Evolutionary conservation across 2,329 filamentous ascomycete genomes (phyloP).

Genomic region (Aureobasidium uvarum): DNA sequence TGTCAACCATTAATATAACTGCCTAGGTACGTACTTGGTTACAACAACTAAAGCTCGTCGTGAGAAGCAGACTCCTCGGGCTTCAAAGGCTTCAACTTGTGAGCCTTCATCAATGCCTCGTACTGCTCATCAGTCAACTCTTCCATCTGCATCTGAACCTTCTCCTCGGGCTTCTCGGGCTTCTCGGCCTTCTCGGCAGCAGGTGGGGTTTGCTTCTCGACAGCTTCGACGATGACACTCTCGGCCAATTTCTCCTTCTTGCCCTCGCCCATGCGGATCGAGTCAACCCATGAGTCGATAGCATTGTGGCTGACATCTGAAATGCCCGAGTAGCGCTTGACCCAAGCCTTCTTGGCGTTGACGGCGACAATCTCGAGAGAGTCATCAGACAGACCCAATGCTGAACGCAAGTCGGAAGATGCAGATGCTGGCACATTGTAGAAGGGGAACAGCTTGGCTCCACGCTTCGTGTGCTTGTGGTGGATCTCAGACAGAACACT

Average conservation of each 20-base stretch:
- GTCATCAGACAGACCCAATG: conserved; percentile 59
- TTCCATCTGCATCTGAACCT: conserved; percentile 37
- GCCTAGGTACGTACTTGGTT: neutral
- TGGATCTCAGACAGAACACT: conserved; percentile 68
- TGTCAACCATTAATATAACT: neutral
- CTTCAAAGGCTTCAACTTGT: conserved; percentile 5
- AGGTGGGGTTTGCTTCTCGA: conserved; percentile 3
- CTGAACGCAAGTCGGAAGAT: conserved; percentile 51
- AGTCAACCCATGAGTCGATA: conserved; percentile 84
- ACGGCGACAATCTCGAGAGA: conserved; percentile 73
- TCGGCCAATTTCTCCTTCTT: conserved; percentile 69
- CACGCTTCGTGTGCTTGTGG: conserved; percentile 67
- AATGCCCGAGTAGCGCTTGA: conserved; percentile 65
- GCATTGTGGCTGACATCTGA: conserved; percentile 54
- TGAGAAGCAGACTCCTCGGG: conserved; percentile 31
- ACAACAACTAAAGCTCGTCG: conserved; percentile 34
- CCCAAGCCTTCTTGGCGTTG: conserved; percentile 85
- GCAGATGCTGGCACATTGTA: conserved; percentile 65
- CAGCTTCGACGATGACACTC: conserved; percentile 38
- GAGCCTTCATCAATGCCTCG: conserved; percentile 35
- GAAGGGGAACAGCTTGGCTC: conserved; percentile 76
- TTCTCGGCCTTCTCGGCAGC: conserved; percentile 22
- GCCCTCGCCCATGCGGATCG: conserved; percentile 85
- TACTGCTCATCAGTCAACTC: conserved; percentile 39
- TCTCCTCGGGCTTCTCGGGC: conserved; percentile 30